Percentiles rank a stretch among this genome's conserved stretches.
phyloP scores from a whole-genome alignment of 352 stramenopile genomes.

The Plasmopara muralis region DNA sequence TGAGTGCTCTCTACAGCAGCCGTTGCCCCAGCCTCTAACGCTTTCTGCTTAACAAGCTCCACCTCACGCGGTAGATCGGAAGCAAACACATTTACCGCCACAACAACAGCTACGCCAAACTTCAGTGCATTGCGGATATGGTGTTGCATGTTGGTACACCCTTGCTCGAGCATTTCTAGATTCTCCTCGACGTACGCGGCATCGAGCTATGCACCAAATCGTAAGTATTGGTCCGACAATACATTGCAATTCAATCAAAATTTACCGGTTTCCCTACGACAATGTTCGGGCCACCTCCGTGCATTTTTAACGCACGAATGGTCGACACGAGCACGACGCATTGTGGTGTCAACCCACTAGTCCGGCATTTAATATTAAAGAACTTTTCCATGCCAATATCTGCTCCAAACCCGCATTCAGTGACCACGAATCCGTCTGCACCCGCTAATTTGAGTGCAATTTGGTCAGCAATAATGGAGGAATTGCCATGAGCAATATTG shows the following conservation, averaged over 20 bases:
- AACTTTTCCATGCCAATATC: constrained; percentile 98
- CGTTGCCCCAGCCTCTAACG: constrained; percentile 90
- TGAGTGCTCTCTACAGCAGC: constrained; percentile 94
- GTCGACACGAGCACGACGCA: constrained; percentile 98
- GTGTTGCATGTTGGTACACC: constrained; percentile 91
- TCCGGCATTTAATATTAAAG: constrained; percentile 99
- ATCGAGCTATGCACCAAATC: constrained; percentile 33
- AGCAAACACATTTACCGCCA: constrained; percentile 88
- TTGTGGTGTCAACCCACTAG: constrained; percentile 92
- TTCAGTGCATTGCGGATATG: constrained; percentile 95
- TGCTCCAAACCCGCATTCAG: constrained; percentile 96
- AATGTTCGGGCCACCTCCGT: constrained; percentile 95
- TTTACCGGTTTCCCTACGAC: constrained; percentile 89
- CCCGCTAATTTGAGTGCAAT: constrained; percentile 92
- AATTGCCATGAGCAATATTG: constrained; percentile 98
- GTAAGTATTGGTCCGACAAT: neutral
- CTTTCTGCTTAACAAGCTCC: constrained; percentile 87
- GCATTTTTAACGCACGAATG: constrained; percentile 98
- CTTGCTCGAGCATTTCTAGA: constrained; percentile 89
- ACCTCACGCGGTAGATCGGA: constrained; percentile 85
- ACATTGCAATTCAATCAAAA: neutral
- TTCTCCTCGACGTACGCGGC: constrained; percentile 94
- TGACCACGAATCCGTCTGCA: constrained; percentile 95
- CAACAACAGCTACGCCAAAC: constrained; percentile 95
- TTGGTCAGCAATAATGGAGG: constrained; percentile 95